These are phyloP conservation scores for Pyricularia sp. DNA, from an alignment of 2,329 filamentous ascomycete species.

Conservation along the genomic window DNA sequence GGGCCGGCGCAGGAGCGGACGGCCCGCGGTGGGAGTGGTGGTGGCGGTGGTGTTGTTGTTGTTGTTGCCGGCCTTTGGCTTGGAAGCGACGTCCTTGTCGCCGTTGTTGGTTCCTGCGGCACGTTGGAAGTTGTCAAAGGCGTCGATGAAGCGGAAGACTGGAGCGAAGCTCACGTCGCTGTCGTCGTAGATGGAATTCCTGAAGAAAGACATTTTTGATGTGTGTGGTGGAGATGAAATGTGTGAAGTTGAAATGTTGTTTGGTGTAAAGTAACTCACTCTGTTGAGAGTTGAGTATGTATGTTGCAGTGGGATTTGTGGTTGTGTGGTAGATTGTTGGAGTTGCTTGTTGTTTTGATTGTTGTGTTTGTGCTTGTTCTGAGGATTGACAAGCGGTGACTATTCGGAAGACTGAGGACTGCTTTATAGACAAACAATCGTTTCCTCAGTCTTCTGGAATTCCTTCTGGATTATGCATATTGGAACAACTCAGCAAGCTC, in stretches of 20 bases:
- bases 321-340: background rate
- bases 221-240: background rate
- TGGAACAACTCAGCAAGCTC: background rate
- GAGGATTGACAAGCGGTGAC: background rate
- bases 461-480: background rate
- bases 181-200: conserved; percentile 25
- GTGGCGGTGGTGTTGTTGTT: background rate
- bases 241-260: background rate
- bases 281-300: background rate
- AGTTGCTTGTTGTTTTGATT: background rate
- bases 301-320: background rate
- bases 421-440: background rate
- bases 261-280: background rate
- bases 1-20: conserved; percentile 8
- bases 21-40: background rate
- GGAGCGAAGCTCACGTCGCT: conserved; percentile 13
- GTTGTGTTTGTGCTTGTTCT: background rate
- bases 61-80: conserved; percentile 9
- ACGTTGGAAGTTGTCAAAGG: conserved; percentile 41
- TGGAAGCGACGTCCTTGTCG: background rate
- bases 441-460: background rate
- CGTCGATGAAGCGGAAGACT: conserved; percentile 51
- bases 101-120: background rate
- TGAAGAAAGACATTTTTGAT: conserved; percentile 47
- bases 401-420: background rate